phyloP scores from a whole-genome alignment of 208 protist species.

The Naegleria fowleri region DNA sequence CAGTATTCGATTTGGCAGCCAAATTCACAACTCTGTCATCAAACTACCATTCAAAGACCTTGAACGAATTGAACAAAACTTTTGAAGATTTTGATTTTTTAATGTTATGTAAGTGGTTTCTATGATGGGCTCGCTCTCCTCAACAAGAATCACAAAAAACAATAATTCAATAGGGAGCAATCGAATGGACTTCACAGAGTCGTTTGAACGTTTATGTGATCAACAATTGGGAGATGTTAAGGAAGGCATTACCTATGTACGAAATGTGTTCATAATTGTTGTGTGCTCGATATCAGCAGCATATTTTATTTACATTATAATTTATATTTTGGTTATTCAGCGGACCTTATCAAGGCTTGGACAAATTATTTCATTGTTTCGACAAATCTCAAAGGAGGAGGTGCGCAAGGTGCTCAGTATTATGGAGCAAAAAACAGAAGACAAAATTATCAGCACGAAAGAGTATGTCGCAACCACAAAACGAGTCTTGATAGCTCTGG shows the following conservation, averaged over 20 bases:
- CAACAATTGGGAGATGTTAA: not conserved
- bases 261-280: not conserved
- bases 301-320: not conserved
- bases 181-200: not conserved
- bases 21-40: not conserved
- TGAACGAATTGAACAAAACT: not conserved
- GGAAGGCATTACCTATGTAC: not conserved
- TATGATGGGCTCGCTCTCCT: too few species aligned
- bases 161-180: not conserved
- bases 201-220: not conserved
- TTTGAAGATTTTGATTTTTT: not conserved
- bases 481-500: not conserved
- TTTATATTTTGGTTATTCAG: not conserved
- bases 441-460: not conserved
- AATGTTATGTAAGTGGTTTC: not conserved
- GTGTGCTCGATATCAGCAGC: not conserved
- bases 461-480: not conserved
- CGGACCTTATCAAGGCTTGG: not conserved
- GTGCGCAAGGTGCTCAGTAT: not conserved
- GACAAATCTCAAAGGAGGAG: not conserved
- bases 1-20: not conserved
- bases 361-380: not conserved
- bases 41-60: not conserved
- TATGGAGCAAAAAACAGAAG: not conserved
- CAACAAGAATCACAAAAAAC: too few species aligned